Evolutionary conservation across 805 yeast genomes (phyloP).

Genomic region (Candida alai): DNA sequence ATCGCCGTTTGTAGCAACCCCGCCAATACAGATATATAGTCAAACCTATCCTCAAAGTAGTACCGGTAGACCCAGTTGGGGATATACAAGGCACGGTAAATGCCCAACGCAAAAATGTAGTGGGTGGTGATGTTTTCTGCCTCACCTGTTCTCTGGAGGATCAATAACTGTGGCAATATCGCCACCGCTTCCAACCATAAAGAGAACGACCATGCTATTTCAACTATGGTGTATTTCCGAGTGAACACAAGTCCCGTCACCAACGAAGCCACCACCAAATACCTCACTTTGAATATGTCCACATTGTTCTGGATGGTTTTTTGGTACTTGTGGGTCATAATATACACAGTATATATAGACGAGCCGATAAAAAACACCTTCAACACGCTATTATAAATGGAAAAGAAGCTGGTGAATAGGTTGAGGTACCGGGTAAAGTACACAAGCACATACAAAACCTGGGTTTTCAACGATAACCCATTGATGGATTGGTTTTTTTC

Average conservation of each 20-base stretch:
- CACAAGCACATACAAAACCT: constrained; percentile 58
- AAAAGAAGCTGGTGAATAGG: constrained; percentile 48
- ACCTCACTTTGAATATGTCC: constrained; percentile 69
- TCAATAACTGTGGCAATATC: constrained; percentile 86
- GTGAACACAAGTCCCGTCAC: constrained; percentile 59
- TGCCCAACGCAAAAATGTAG: constrained; percentile 89
- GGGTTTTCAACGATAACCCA: constrained; percentile 90
- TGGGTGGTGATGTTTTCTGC: constrained; percentile 86
- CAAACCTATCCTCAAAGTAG: constrained; percentile 57
- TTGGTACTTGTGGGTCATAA: constrained; percentile 62
- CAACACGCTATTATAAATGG: constrained; percentile 76
- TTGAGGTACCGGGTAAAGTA: constrained; percentile 38
- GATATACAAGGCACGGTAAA: constrained; percentile 83
- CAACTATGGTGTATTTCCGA: constrained; percentile 56
- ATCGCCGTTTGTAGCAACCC: constrained; percentile 83
- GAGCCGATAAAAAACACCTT: constrained; percentile 77
- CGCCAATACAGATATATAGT: constrained; percentile 66
- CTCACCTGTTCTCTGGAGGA: constrained; percentile 85
- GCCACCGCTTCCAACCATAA: constrained; percentile 92
- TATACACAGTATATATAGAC: constrained; percentile 67
- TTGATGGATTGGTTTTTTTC: constrained; percentile 58
- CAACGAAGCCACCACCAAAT: constrained; percentile 60
- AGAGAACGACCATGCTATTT: constrained; percentile 81
- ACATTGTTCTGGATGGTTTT: constrained; percentile 58
- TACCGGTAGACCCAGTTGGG: constrained; percentile 96